Evolutionary conservation across 495 filamentous ascomycete genomes (phyloP).

Genomic region (Pseudomonodictys pantanalensis): DNA sequence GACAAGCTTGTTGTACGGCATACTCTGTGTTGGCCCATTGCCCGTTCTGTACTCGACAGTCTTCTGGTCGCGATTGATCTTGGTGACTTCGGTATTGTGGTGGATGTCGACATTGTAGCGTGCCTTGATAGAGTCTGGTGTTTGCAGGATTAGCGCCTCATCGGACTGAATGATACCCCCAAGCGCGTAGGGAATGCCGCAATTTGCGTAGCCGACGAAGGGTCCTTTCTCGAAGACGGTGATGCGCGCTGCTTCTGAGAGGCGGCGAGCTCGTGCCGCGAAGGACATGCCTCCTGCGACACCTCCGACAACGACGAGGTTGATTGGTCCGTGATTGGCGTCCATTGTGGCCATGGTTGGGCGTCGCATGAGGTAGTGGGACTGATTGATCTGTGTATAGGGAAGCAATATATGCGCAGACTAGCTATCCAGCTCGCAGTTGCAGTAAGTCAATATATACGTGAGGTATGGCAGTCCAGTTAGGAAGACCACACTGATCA

Average conservation of each 20-base stretch:
- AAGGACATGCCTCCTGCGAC: conserved; percentile 41
- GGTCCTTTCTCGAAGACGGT: conserved; percentile 41
- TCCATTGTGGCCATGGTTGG: background rate
- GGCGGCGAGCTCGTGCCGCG: conserved; percentile 38
- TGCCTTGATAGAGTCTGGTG: conserved; percentile 28
- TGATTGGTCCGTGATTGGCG: background rate
- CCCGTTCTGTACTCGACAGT: conserved; percentile 1
- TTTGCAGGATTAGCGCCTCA: conserved; percentile 32
- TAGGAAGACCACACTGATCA: background rate
- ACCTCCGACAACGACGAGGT: conserved; percentile 34
- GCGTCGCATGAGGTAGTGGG: background rate
- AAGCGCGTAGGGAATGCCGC: conserved; percentile 41
- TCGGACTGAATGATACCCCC: conserved; percentile 33
- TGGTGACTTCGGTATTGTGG: conserved; percentile 29
- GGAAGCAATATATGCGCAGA: too few species aligned
- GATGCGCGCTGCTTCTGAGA: conserved; percentile 36
- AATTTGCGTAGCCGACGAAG: conserved; percentile 41
- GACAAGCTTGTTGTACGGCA: conserved; percentile 38
- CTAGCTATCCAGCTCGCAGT: too few species aligned
- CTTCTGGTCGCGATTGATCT: conserved; percentile 12
- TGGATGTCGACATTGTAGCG: conserved; percentile 36
- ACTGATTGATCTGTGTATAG: background rate
- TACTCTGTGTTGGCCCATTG: background rate
- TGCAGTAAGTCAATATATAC: too few species aligned
- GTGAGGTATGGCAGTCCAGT: too few species aligned